Conservation (phyloP, 805 yeast species). For the Suhomyces vadensis region DNA sequence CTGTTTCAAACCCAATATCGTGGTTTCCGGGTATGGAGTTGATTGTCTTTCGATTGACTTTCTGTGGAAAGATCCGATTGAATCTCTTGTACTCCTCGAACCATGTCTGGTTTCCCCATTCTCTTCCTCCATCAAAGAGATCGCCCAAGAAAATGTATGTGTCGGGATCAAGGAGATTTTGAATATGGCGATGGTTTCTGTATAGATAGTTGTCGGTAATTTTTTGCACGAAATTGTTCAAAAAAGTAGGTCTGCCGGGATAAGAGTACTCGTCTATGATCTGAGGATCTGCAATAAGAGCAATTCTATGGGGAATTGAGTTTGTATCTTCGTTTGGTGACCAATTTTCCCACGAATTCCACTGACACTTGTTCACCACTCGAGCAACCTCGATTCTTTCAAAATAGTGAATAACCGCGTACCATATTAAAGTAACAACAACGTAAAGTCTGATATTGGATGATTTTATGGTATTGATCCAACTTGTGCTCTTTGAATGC, state of each 20-base stretch:
- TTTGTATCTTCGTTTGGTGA: slow-evolving; percentile 18
- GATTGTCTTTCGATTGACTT: slow-evolving; percentile 41
- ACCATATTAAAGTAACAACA: slow-evolving; percentile 21
- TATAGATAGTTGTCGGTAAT: slow-evolving; percentile 78
- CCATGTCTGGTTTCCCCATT: slow-evolving; percentile 75
- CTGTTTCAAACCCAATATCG: slow-evolving; percentile 90
- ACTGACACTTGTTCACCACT: slow-evolving; percentile 36
- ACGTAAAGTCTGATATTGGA: not conserved
- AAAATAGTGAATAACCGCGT: slow-evolving; percentile 27
- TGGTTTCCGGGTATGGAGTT: slow-evolving; percentile 82
- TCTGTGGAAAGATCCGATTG: slow-evolving; percentile 61
- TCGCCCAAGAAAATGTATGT: slow-evolving; percentile 84
- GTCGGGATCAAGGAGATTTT: slow-evolving; percentile 66
- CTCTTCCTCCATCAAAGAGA: slow-evolving; percentile 91
- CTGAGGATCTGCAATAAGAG: slow-evolving; percentile 89
- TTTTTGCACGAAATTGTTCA: slow-evolving; percentile 56
- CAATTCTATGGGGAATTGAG: slow-evolving; percentile 47
- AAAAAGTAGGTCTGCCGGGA: slow-evolving; percentile 59
- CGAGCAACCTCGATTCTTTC: slow-evolving; percentile 32
- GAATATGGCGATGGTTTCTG: slow-evolving; percentile 66
- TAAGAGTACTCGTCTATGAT: slow-evolving; percentile 86
- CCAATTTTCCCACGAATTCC: slow-evolving; percentile 74
- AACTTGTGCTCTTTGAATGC: too few relatives aligned
- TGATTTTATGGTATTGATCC: not conserved
- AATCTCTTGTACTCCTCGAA: slow-evolving; percentile 69